Percentiles rank a stretch among this genome's conserved stretches.
phyloP scores from a whole-genome alignment of 345 rosid genomes.

The Fremontodendron californicum region DNA sequence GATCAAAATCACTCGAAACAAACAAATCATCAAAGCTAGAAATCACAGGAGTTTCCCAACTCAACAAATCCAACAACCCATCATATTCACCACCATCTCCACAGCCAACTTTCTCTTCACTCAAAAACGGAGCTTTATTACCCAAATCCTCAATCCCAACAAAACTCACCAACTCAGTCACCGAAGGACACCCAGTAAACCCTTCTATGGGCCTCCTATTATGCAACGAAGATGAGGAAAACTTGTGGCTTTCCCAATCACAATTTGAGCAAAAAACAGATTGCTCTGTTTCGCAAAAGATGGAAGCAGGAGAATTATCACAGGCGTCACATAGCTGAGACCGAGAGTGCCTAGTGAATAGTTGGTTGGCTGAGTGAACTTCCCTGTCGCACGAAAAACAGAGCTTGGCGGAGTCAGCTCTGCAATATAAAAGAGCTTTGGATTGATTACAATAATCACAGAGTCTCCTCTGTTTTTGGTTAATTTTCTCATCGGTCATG shows the following conservation, averaged over 20 bases:
- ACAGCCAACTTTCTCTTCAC: conserved; percentile 13
- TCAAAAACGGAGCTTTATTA: conserved; percentile 27
- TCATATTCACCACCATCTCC: conserved; percentile 21
- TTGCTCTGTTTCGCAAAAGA: conserved; percentile 79
- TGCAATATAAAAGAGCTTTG: conserved; percentile 74
- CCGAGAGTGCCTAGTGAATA: conserved; percentile 78
- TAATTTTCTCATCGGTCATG: background rate
- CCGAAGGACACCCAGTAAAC: conserved; percentile 69
- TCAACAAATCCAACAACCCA: conserved; percentile 39
- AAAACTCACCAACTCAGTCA: conserved; percentile 42
- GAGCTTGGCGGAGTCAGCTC: conserved; percentile 87
- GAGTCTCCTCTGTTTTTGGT: conserved; percentile 25
- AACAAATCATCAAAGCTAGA: conserved; percentile 62
- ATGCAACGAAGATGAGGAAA: conserved; percentile 31
- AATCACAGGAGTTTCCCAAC: conserved; percentile 55
- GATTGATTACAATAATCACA: conserved; percentile 76
- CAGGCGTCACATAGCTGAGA: conserved; percentile 79
- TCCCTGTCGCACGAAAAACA: conserved; percentile 83
- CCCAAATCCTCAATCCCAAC: conserved; percentile 57
- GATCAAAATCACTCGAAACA: conserved; percentile 34
- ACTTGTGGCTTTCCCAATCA: conserved; percentile 72
- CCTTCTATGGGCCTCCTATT: conserved; percentile 76
- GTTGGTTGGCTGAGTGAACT: conserved; percentile 87
- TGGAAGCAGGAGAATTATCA: conserved; percentile 56
- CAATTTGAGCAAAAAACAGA: conserved; percentile 80